Percentiles rank a stretch among this genome's conserved stretches.
phyloP scores from a whole-genome alignment of 768 basidiomycete genomes.

The Tulasnella sp. region DNA sequence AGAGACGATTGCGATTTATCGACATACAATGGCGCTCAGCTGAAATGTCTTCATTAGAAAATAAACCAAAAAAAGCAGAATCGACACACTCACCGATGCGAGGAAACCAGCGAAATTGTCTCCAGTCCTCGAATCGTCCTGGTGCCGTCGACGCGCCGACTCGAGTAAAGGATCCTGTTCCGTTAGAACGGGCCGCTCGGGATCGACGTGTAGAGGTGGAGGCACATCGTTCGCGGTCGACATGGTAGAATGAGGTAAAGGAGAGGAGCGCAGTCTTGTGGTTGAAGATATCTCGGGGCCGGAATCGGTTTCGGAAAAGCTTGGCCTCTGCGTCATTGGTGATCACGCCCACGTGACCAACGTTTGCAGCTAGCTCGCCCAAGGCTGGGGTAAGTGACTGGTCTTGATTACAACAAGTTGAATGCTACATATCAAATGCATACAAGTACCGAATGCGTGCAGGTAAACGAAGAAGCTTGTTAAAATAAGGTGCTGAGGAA shows the following conservation, averaged over 20 bases:
- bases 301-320: no score
- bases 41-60: background rate
- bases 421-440: background rate
- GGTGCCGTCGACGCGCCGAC: background rate
- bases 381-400: background rate
- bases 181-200: background rate
- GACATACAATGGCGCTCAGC: background rate
- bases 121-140: background rate
- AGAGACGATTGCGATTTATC: background rate
- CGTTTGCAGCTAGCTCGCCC: no score
- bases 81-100: background rate
- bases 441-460: background rate
- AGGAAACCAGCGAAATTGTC: background rate
- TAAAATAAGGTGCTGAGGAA: background rate
- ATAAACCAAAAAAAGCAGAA: background rate
- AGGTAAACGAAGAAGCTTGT: background rate
- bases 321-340: background rate
- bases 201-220: background rate
- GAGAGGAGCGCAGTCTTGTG: background rate
- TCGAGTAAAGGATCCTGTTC: conserved; percentile 3
- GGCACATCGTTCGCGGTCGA: background rate
- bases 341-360: background rate
- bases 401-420: background rate
- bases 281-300: background rate
- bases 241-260: background rate